phyloP scores from a whole-genome alignment of 352 stramenopile species.

The Phytophthora quininea region DNA sequence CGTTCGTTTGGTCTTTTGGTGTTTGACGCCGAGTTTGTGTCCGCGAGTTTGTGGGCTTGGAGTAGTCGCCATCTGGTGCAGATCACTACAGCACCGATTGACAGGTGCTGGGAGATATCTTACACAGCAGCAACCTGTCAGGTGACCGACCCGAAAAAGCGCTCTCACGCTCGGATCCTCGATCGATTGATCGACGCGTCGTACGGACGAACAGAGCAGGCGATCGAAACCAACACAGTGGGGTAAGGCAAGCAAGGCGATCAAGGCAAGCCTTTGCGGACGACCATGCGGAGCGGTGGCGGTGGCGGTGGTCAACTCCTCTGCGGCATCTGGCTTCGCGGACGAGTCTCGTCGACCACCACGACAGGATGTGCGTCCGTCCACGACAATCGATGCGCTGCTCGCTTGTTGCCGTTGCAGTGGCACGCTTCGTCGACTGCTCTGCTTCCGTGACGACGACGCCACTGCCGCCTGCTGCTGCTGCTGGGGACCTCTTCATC shows the following conservation, averaged over 20 bases:
- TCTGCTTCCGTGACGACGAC: not conserved
- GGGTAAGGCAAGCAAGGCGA: too few relatives aligned
- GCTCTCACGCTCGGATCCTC: not conserved
- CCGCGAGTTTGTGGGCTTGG: not conserved
- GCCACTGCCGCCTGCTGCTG: too few relatives aligned
- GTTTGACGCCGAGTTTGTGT: not conserved
- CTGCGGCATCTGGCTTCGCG: not conserved
- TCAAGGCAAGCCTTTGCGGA: too few relatives aligned
- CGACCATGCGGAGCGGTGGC: too few relatives aligned
- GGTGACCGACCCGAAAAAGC: too few relatives aligned
- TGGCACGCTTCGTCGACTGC: not conserved
- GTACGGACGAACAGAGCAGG: not conserved
- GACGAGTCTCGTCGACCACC: not conserved
- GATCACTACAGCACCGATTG: not conserved
- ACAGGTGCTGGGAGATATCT: not conserved
- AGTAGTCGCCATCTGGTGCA: constrained; percentile 2
- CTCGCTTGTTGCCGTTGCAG: not conserved
- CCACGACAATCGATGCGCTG: not conserved
- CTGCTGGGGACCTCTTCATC: too few relatives aligned
- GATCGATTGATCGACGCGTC: not conserved
- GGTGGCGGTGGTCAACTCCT: not conserved
- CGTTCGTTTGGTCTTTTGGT: not conserved
- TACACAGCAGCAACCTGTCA: not conserved
- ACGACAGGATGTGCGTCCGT: not conserved
- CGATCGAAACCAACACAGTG: not conserved